These are phyloP conservation scores for Trametes sp. DNA, from an alignment of 1,284 basidiomycete species.

Conservation along the genomic window DNA sequence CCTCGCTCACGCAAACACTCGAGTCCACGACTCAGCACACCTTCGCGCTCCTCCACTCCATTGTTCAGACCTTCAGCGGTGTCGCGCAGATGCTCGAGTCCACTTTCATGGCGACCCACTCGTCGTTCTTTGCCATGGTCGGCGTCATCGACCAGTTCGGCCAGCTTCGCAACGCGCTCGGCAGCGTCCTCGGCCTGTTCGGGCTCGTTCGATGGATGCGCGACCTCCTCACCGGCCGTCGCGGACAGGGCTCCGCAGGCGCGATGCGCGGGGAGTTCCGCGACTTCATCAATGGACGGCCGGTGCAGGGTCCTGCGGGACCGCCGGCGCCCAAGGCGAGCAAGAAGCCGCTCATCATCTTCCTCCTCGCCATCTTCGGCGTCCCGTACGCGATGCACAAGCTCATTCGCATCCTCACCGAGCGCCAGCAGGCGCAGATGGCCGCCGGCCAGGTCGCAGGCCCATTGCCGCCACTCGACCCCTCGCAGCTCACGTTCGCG, in stretches of 20 bases:
- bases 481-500: constrained; percentile 85
- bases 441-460: constrained; percentile 43
- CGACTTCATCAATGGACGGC: constrained; percentile 72
- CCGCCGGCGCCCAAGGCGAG: constrained; percentile 63
- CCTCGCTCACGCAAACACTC: constrained; percentile 86
- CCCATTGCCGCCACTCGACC: constrained; percentile 70
- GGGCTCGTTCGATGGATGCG: constrained; percentile 88
- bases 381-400: constrained; percentile 95
- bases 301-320: constrained; percentile 59
- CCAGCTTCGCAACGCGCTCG: constrained; percentile 90
- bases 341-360: constrained; percentile 93
- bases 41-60: constrained; percentile 92
- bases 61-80: constrained; percentile 96
- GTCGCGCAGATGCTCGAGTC: constrained; percentile 98
- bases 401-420: constrained; percentile 83
- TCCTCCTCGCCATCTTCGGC: constrained; percentile 95
- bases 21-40: constrained; percentile 92
- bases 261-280: constrained; percentile 67
- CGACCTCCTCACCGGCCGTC: constrained; percentile 65
- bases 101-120: constrained; percentile 99
- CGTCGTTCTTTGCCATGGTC: constrained; percentile 98
- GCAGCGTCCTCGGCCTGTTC: constrained; percentile 93
- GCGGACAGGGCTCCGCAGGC: constrained; percentile 33
- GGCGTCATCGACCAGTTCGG: constrained; percentile 97
- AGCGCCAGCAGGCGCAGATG: constrained; percentile 58